A percentile compares a stretch with the other conserved stretches of the same genome.
Conservation (phyloP, 305 asterid genomes). For the Fraxinus paxiana region DNA sequence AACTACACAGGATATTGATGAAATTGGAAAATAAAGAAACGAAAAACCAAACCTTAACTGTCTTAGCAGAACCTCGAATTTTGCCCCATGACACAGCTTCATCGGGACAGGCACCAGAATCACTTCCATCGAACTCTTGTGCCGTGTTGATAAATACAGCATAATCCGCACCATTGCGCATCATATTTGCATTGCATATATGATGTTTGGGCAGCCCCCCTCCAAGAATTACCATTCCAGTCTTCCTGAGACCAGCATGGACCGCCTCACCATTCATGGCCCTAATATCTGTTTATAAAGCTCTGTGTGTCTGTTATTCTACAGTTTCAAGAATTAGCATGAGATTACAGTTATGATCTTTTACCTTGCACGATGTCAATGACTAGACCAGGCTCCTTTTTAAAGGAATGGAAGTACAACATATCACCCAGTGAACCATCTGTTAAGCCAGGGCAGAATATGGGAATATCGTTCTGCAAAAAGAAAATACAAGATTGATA, state of each 20-base stretch:
- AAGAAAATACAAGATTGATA: neutral
- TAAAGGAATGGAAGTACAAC: slow-evolving; percentile 79
- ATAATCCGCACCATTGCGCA: slow-evolving; percentile 92
- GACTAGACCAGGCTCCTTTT: slow-evolving; percentile 66
- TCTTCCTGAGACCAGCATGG: slow-evolving; percentile 71
- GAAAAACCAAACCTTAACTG: slow-evolving; percentile 58
- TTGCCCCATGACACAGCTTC: slow-evolving; percentile 99
- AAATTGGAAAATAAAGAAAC: neutral
- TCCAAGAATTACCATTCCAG: slow-evolving; percentile 83
- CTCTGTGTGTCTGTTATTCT: neutral
- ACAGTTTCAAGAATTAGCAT: neutral
- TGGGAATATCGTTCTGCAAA: slow-evolving; percentile 73
- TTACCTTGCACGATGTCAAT: slow-evolving; percentile 85
- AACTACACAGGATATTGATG: neutral
- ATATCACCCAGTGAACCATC: slow-evolving; percentile 95
- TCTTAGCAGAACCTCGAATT: slow-evolving; percentile 77
- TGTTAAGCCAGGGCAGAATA: slow-evolving; percentile 81
- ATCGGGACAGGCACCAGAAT: slow-evolving; percentile 92
- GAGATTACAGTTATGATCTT: neutral
- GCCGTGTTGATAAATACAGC: slow-evolving; percentile 87
- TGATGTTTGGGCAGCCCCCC: slow-evolving; percentile 98
- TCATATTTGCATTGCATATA: slow-evolving; percentile 93
- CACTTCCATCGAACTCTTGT: slow-evolving; percentile 95
- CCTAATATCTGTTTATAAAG: slow-evolving; percentile 60
- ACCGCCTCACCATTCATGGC: slow-evolving; percentile 85